Evolutionary conservation across 2,329 filamentous ascomycete genomes (phyloP).

Genomic region (Aspergillus luchuensis): DNA sequence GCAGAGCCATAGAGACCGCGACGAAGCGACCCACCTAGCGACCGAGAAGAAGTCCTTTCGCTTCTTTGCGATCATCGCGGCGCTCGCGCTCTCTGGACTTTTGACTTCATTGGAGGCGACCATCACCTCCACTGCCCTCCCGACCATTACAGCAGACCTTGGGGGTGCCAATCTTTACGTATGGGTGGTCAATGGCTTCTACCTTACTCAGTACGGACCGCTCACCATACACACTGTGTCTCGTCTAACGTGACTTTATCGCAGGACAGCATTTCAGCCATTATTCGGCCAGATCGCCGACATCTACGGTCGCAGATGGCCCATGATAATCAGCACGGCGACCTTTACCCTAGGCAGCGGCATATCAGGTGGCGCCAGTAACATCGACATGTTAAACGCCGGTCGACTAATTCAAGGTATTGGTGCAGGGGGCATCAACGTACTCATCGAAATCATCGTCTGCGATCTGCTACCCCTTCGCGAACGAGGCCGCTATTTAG

Average conservation of each 20-base stretch:
- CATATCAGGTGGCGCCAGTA: constrained; percentile 53
- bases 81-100: background rate
- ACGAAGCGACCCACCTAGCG: background rate
- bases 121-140: constrained; percentile 46
- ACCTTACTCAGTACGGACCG: background rate
- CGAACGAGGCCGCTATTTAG: constrained; percentile 33
- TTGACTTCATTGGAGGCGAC: constrained; percentile 38
- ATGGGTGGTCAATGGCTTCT: background rate
- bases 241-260: background rate
- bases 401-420: constrained; percentile 59
- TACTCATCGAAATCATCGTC: constrained; percentile 48
- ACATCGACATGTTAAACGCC: constrained; percentile 52
- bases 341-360: constrained; percentile 57
- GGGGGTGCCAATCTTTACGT: constrained; percentile 25
- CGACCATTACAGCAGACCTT: constrained; percentile 39
- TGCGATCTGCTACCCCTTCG: constrained; percentile 51
- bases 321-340: constrained; percentile 45
- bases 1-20: too few species aligned
- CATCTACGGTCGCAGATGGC: constrained; percentile 55
- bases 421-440: constrained; percentile 48
- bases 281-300: constrained; percentile 56
- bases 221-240: background rate
- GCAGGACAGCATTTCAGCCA: constrained; percentile 40
- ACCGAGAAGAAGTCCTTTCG: background rate
- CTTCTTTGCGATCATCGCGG: background rate